These are phyloP conservation scores for Sphaerulina vaccinii DNA, from an alignment of 2,329 filamentous ascomycete species.

Conservation along the genomic window DNA sequence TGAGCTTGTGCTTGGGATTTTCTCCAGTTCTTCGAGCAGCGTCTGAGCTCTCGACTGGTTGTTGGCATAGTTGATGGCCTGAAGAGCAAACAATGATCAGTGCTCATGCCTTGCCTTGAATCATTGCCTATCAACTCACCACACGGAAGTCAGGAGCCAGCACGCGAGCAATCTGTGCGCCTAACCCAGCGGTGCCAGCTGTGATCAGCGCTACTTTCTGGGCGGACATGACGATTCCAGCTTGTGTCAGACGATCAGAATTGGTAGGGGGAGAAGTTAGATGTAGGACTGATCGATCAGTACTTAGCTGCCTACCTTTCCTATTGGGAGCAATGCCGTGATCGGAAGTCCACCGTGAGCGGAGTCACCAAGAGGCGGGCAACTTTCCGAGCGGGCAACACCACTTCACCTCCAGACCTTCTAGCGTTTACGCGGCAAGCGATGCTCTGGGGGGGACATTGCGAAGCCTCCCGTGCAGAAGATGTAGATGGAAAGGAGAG, in stretches of 20 bases:
- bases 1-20: constrained; percentile 33
- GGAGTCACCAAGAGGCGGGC: no score
- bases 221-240: constrained; percentile 33
- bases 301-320: no score
- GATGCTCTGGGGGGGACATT: no score
- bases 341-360: no score
- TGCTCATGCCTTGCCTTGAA: not conserved
- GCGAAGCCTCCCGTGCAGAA: no score
- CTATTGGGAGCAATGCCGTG: not conserved
- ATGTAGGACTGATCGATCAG: not conserved
- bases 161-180: constrained; percentile 48
- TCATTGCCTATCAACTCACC: constrained; percentile 32
- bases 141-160: constrained; percentile 49
- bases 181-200: constrained; percentile 50
- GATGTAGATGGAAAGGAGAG: no score
- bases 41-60: constrained; percentile 43
- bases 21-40: constrained; percentile 44
- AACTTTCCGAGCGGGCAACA: no score
- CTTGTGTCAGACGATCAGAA: not conserved
- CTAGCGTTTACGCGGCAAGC: no score
- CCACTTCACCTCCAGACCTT: no score
- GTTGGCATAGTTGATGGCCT: constrained; percentile 51
- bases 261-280: not conserved
- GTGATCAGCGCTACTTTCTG: constrained; percentile 51
- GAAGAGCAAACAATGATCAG: constrained; percentile 14